phyloP scores from a whole-genome alignment of 371 early-diverging fungal species.

The Syncephalis plumigaleata region DNA sequence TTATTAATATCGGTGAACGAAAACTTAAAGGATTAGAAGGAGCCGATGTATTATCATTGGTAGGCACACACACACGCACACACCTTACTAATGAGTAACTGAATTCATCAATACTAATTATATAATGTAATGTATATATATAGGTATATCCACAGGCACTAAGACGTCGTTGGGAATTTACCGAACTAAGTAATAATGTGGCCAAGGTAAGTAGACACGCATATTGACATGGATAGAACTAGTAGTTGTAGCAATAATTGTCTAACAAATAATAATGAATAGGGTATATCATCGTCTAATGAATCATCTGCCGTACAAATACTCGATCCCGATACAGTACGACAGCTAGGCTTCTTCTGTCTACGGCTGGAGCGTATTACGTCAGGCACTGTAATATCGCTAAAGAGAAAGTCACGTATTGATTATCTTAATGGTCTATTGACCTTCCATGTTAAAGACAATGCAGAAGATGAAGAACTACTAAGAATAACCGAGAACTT shows the following conservation, averaged over 20 bases:
- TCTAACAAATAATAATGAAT: no score
- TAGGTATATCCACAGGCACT: background rate
- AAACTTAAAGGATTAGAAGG: constrained; percentile 81
- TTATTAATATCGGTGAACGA: constrained; percentile 60
- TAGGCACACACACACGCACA: no score
- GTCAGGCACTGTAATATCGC: constrained; percentile 15
- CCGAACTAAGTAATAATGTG: no score
- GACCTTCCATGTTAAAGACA: constrained; percentile 25
- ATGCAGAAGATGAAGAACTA: constrained; percentile 35
- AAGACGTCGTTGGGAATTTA: background rate
- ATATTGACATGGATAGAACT: no score
- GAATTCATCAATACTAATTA: no score
- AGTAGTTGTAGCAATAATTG: no score
- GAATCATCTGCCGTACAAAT: constrained; percentile 7
- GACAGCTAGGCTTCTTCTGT: constrained; percentile 21
- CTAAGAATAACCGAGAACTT: constrained; percentile 32
- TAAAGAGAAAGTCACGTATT: constrained; percentile 7
- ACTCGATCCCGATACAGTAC: constrained; percentile 21
- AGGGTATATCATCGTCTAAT: background rate
- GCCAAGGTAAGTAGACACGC: background rate
- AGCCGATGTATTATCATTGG: constrained; percentile 64
- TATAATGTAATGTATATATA: no score
- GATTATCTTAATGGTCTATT: constrained; percentile 13
- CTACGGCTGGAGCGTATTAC: constrained; percentile 33
- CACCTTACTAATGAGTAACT: no score